Base-by-base conservation (phyloP, 768 basidiomycete species). In the Pulveroboletus ravenelii region DNA sequence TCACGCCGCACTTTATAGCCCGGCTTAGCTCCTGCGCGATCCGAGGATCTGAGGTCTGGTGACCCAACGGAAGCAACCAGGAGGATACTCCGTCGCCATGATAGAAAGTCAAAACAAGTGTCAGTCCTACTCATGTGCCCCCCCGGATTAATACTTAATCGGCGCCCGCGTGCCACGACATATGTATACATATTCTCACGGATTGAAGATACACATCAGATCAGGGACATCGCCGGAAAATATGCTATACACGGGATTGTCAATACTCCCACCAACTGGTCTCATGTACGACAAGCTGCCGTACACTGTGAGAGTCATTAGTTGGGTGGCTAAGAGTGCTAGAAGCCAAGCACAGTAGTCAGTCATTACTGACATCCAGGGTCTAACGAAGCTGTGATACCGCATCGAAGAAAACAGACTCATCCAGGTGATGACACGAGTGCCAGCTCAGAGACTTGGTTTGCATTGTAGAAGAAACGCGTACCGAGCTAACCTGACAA, bases 401-500 rank as follows among this genome's bases (percentile, higher is more conserved):
- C 40, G 15, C 20, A 23, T 20, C 27, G 20, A 25, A n/a, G 2
- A 27, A 38, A 2, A 14, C 17, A 14, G 25, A 18, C 25, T 14
- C 25, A 6, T 27, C n/a, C n/a, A 18, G 18, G 17, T 18, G 12
- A 32, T 34, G 13, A 14, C n/a, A n/a, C 17, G 8, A 14, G 39
- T 14, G 32, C 15, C 6, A 13, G 14, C 15, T 12, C 40, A 15
- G 39, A 23, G 20, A 10, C 35, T 9, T 31, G 9, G 9, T 37
- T 7, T 40, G 20, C 36, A 10, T 17, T 47, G n/a, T 20, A 13
- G 31, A 25, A n/a, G 39, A 46, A 38, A 14, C n/a, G 40, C 31
- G 7, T 41, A 10, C 17, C 13, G 20, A 20, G 27, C 56, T 48
- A 31, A 48, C 56, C 56, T 58, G 29, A 39, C 36, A 23, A 23